phyloP scores from a whole-genome alignment of 2,329 filamentous ascomycete species.

The Pestalotiopsis fici region DNA sequence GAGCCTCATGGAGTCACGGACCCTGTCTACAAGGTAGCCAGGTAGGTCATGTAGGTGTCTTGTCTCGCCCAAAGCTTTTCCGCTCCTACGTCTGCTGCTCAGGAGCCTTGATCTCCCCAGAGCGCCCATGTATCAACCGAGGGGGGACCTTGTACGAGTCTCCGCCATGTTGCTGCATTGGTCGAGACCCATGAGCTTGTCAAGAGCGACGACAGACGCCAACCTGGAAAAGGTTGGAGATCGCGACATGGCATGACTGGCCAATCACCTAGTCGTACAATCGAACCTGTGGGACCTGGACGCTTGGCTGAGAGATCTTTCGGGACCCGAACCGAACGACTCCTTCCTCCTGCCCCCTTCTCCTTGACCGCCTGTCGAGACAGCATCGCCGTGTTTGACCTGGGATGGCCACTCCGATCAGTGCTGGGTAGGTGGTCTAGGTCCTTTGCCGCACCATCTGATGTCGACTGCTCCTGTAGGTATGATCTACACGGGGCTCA shows the following conservation, averaged over 20 bases:
- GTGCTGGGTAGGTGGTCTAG: background rate
- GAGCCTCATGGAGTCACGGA: constrained; percentile 1
- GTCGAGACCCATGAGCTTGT: background rate
- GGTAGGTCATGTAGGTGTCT: background rate
- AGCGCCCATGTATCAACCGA: background rate
- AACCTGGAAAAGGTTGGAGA: background rate
- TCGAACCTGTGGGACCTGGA: background rate
- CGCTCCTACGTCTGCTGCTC: background rate
- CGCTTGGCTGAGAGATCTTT: background rate
- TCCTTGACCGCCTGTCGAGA: constrained; percentile 3
- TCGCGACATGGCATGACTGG: background rate
- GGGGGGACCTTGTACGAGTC: background rate
- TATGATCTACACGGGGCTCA: constrained; percentile 7
- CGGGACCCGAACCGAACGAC: constrained; percentile 1
- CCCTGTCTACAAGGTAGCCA: background rate
- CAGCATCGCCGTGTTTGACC: constrained; percentile 6
- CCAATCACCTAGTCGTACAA: background rate
- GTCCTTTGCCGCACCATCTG: constrained; percentile 9
- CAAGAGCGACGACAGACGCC: background rate
- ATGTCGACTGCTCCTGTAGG: constrained; percentile 1
- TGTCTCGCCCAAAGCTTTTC: background rate
- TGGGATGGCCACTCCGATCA: background rate
- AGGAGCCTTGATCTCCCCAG: background rate
- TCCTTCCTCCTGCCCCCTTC: background rate
- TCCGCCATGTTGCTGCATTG: background rate